Percentiles rank a stretch among this genome's conserved stretches.
These are phyloP conservation scores for Kluyveromyces sp. DNA, from an alignment of 1,139 yeast species.

Conservation along the genomic window DNA sequence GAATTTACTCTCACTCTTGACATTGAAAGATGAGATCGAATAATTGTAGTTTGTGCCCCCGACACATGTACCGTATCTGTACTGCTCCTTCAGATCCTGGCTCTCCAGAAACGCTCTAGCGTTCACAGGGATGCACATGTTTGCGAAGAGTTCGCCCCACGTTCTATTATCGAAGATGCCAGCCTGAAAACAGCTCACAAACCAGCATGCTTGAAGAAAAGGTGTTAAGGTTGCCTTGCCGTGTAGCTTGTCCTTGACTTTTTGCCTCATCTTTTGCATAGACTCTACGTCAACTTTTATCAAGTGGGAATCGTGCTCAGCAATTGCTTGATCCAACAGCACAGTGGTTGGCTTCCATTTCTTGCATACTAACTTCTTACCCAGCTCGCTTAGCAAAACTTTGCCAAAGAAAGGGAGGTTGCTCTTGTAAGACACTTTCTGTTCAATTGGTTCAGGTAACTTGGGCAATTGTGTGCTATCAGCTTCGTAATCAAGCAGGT, in stretches of 20 bases:
- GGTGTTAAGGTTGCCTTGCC: slow-evolving; percentile 24
- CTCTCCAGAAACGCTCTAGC: slow-evolving; percentile 15
- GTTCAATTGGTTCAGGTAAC: slow-evolving; percentile 21
- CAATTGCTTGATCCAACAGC: slow-evolving; percentile 8
- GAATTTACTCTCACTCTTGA: slow-evolving; percentile 14
- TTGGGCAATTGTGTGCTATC: slow-evolving; percentile 12
- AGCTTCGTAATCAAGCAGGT: slow-evolving; percentile 14
- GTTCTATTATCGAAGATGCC: slow-evolving; percentile 15
- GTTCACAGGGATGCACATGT: slow-evolving; percentile 22
- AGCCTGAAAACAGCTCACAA: slow-evolving; percentile 17
- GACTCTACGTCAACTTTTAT: slow-evolving; percentile 13
- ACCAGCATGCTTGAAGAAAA: slow-evolving; percentile 22
- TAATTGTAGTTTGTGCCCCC: slow-evolving; percentile 24
- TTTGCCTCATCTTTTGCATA: slow-evolving; percentile 11
- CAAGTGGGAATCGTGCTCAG: slow-evolving; percentile 11
- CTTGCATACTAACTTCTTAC: slow-evolving; percentile 6
- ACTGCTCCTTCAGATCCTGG: slow-evolving; percentile 12
- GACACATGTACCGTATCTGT: slow-evolving; percentile 24
- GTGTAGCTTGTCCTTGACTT: slow-evolving; percentile 13
- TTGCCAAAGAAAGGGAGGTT: slow-evolving; percentile 11
- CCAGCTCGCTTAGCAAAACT: slow-evolving; percentile 8
- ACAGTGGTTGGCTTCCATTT: slow-evolving; percentile 13
- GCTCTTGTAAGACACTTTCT: slow-evolving; percentile 19
- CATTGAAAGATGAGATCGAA: slow-evolving; percentile 18
- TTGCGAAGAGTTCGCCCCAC: slow-evolving; percentile 19